Percentiles rank a stretch among this genome's conserved stretches.
phyloP scores from a whole-genome alignment of 371 early-diverging fungal genomes.

The Actinomortierella ambigua region DNA sequence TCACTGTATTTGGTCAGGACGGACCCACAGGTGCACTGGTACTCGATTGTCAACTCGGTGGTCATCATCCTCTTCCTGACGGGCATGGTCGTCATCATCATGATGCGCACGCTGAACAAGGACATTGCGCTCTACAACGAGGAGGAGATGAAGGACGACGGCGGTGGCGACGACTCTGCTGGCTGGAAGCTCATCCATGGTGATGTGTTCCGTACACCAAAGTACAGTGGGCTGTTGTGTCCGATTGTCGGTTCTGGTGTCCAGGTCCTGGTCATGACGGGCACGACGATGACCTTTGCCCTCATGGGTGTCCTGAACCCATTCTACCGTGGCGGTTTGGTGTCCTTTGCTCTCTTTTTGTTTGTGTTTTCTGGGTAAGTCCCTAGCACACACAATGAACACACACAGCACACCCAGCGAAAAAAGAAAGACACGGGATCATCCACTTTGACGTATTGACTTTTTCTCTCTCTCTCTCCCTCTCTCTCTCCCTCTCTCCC shows the following conservation, averaged over 20 bases:
- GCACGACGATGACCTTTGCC: constrained; percentile 68
- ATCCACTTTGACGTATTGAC: too few species aligned
- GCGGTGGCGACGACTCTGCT: constrained; percentile 87
- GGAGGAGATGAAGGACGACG: constrained; percentile 79
- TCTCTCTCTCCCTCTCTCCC: not conserved
- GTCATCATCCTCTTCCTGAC: constrained; percentile 79
- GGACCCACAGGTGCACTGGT: constrained; percentile 58
- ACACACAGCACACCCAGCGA: too few species aligned
- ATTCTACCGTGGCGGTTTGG: constrained; percentile 74
- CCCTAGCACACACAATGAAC: constrained; percentile 3
- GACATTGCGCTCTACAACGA: constrained; percentile 84
- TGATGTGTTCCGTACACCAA: constrained; percentile 82
- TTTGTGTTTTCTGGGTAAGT: constrained; percentile 74
- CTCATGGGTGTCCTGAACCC: constrained; percentile 82
- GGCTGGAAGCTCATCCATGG: constrained; percentile 95
- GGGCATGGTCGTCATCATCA: constrained; percentile 86
- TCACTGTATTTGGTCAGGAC: constrained; percentile 52
- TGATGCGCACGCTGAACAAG: constrained; percentile 85
- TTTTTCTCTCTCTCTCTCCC: not conserved
- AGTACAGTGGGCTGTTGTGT: constrained; percentile 62
- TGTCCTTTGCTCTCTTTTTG: constrained; percentile 72
- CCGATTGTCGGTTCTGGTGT: constrained; percentile 83
- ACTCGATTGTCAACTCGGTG: constrained; percentile 75
- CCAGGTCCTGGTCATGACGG: constrained; percentile 71
- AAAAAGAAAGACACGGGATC: too few species aligned